Evolutionary conservation across 1,284 basidiomycete genomes (phyloP).

Genomic region (Termitomyces sp.): DNA sequence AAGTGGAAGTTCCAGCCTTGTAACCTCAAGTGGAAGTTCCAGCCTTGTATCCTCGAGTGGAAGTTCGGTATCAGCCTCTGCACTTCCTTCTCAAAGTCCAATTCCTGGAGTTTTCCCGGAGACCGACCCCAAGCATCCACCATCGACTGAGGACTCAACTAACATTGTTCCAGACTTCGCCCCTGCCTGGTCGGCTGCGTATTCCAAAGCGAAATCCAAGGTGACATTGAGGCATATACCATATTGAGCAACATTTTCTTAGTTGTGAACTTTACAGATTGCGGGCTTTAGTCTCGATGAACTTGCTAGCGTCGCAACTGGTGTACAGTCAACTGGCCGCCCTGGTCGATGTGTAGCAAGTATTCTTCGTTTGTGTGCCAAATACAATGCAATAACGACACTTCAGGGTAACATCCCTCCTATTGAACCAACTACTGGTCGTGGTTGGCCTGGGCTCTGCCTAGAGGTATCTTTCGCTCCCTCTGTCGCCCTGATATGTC

Average conservation of each 20-base stretch:
- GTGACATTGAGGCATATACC: constrained; percentile 23
- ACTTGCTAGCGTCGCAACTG: constrained; percentile 49
- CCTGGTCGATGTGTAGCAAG: constrained; percentile 60
- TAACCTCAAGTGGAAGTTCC: neutral
- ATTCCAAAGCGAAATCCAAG: constrained; percentile 41
- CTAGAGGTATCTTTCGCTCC: constrained; percentile 36
- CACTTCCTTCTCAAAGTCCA: constrained; percentile 31
- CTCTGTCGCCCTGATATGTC: neutral
- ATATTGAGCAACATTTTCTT: neutral
- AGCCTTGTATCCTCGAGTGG: neutral
- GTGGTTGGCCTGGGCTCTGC: constrained; percentile 60
- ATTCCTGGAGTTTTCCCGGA: constrained; percentile 35
- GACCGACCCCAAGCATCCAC: constrained; percentile 42
- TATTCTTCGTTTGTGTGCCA: constrained; percentile 12
- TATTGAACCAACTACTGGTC: constrained; percentile 29
- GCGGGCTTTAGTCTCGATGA: constrained; percentile 42
- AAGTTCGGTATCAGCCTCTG: neutral
- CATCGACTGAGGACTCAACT: constrained; percentile 32
- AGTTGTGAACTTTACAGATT: constrained; percentile 26
- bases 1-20: neutral
- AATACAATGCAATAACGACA: constrained; percentile 17
- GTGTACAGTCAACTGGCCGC: constrained; percentile 42
- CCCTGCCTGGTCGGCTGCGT: constrained; percentile 44
- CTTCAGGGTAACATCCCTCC: constrained; percentile 38
- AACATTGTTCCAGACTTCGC: constrained; percentile 42